phyloP scores from a whole-genome alignment of 78 protist genomes.

The Speleostelium caveatum region DNA sequence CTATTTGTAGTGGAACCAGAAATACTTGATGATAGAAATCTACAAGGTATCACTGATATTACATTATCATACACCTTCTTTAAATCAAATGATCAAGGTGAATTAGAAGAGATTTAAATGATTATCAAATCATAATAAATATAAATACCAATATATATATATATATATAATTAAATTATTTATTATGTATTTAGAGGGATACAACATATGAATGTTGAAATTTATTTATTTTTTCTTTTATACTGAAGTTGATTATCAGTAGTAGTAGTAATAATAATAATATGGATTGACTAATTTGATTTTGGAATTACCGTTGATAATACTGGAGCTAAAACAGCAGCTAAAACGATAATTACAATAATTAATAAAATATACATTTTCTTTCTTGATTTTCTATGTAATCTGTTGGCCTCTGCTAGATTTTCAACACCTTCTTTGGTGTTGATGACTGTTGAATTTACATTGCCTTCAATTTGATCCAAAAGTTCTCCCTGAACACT shows the following conservation, averaged over 20 bases:
- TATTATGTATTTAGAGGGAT: not conserved
- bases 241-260: not conserved
- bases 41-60: slow-evolving; percentile 50
- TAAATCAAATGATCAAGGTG: slow-evolving; percentile 83
- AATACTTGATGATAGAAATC: slow-evolving; percentile 81
- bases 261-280: too few relatives aligned
- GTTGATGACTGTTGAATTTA: slow-evolving; percentile 78
- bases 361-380: slow-evolving; percentile 32
- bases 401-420: slow-evolving; percentile 82
- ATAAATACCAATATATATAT: not conserved
- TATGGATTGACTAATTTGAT: not conserved
- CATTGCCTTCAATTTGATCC: slow-evolving; percentile 87
- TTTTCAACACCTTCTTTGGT: slow-evolving; percentile 83
- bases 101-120: slow-evolving; percentile 69
- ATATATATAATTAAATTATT: too few relatives aligned
- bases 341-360: slow-evolving; percentile 58
- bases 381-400: slow-evolving; percentile 79
- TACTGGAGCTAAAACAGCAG: slow-evolving; percentile 62
- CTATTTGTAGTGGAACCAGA: slow-evolving; percentile 96
- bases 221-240: not conserved
- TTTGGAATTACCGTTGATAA: slow-evolving; percentile 17
- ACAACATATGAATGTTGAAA: not conserved
- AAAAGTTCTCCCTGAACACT: slow-evolving; percentile 88
- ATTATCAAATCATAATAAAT: not conserved
- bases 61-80: slow-evolving; percentile 90